Evolutionary conservation across 257 asterid genomes (phyloP).

Genomic region (Misopates orontium): DNA sequence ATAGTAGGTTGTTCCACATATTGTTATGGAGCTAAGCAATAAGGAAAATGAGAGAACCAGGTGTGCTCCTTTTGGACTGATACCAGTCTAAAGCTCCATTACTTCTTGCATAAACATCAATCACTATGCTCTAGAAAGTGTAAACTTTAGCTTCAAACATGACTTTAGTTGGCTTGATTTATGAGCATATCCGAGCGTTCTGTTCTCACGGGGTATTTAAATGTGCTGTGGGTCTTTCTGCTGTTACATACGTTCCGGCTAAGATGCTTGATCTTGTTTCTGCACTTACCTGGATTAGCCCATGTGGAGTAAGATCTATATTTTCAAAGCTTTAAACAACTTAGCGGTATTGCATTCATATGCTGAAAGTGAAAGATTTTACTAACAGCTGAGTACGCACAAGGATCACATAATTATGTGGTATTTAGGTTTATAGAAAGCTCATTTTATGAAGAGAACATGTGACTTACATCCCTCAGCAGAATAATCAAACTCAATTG

Average conservation of each 20-base stretch:
- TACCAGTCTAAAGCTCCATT: background rate
- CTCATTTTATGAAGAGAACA: slow-evolving; percentile 1
- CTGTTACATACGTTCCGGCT: too few relatives aligned
- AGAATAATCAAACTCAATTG: background rate
- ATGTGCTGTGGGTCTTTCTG: too few relatives aligned
- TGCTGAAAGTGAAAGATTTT: background rate
- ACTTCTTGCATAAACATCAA: too few relatives aligned
- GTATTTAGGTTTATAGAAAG: background rate
- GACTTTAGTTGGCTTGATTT: too few relatives aligned
- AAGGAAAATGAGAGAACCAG: background rate
- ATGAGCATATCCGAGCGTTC: too few relatives aligned
- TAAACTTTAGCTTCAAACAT: too few relatives aligned
- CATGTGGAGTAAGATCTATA: background rate
- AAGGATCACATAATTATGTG: background rate
- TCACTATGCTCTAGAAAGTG: too few relatives aligned
- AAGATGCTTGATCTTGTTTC: background rate
- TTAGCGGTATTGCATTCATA: background rate
- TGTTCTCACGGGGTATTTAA: too few relatives aligned
- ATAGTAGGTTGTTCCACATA: background rate
- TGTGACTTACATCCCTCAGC: background rate
- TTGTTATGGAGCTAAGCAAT: background rate
- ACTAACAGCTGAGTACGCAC: background rate
- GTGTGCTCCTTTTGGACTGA: background rate
- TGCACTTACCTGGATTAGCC: background rate
- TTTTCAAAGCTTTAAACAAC: background rate